These are phyloP conservation scores for Roridomyces roridus DNA, from an alignment of 768 basidiomycete genomes.

Conservation along the genomic window DNA sequence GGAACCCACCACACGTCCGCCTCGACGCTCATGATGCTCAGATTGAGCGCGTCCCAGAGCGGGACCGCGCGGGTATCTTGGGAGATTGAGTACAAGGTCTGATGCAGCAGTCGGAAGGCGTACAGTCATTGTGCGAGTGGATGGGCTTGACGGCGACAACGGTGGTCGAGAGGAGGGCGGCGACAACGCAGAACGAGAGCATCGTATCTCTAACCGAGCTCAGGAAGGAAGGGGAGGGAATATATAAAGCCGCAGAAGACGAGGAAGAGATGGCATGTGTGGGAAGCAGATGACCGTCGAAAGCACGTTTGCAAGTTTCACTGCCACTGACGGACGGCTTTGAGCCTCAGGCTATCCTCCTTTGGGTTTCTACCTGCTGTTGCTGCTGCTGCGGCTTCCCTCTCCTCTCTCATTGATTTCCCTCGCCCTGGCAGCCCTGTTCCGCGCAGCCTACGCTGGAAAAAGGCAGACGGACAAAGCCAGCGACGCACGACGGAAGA, in stretches of 20 bases:
- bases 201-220: background rate
- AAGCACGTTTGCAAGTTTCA: too few relatives aligned
- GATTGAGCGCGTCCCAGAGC: slow-evolving; percentile 42
- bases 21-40: slow-evolving; percentile 46
- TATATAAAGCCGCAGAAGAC: background rate
- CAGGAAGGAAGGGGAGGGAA: background rate
- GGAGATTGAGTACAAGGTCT: background rate
- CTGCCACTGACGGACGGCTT: too few relatives aligned
- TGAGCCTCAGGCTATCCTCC: too few relatives aligned
- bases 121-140: slow-evolving; percentile 50
- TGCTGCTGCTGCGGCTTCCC: too few relatives aligned
- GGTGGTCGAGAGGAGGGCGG: slow-evolving; percentile 30
- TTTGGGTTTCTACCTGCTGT: too few relatives aligned
- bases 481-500: too few relatives aligned
- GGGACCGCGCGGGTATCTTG: slow-evolving; percentile 46
- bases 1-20: slow-evolving; percentile 43
- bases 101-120: slow-evolving; percentile 9
- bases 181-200: slow-evolving; percentile 18
- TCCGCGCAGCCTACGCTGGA: too few relatives aligned
- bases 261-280: too few relatives aligned
- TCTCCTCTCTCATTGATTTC: too few relatives aligned
- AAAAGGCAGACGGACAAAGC: too few relatives aligned
- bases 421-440: too few relatives aligned
- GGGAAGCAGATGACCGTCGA: too few relatives aligned
- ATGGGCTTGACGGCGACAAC: slow-evolving; percentile 38